A percentile compares a stretch with the other conserved stretches of the same genome.
phyloP scores from a whole-genome alignment of 805 yeast genomes.

The Phaffomyces opuntiae region DNA sequence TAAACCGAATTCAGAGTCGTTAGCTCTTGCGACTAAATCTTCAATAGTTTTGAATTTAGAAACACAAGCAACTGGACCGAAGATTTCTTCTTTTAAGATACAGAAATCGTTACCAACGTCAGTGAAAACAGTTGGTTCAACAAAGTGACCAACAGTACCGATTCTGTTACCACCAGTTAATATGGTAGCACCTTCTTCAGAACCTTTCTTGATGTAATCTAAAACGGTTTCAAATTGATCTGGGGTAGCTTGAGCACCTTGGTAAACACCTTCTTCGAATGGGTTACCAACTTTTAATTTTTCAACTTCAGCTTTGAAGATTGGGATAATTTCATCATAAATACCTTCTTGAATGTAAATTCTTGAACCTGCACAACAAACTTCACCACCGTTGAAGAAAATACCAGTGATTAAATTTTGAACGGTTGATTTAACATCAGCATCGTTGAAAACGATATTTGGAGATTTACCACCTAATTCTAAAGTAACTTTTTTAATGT shows the following conservation, averaged over 20 bases:
- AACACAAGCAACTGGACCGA: conserved; percentile 73
- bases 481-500: conserved; percentile 71
- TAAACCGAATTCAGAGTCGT: conserved; percentile 67
- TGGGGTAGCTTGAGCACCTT: conserved; percentile 75
- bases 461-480: conserved; percentile 85
- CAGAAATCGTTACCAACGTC: conserved; percentile 57
- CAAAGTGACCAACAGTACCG: conserved; percentile 62
- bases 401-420: conserved; percentile 57
- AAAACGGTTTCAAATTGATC: conserved; percentile 64
- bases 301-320: conserved; percentile 53
- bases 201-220: conserved; percentile 60
- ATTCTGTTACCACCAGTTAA: conserved; percentile 66
- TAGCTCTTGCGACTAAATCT: conserved; percentile 60
- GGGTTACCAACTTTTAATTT: conserved; percentile 67
- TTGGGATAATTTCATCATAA: conserved; percentile 53
- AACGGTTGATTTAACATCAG: conserved; percentile 42
- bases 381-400: conserved; percentile 76
- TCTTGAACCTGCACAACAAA: conserved; percentile 80
- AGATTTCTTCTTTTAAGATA: conserved; percentile 68
- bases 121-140: conserved; percentile 68
- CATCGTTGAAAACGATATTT: conserved; percentile 66
- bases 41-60: conserved; percentile 62
- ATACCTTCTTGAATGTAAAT: conserved; percentile 66
- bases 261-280: conserved; percentile 57
- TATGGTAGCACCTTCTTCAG: conserved; percentile 58